Conservation (phyloP, 1,284 basidiomycete genomes). For the Naganishia sp. region DNA sequence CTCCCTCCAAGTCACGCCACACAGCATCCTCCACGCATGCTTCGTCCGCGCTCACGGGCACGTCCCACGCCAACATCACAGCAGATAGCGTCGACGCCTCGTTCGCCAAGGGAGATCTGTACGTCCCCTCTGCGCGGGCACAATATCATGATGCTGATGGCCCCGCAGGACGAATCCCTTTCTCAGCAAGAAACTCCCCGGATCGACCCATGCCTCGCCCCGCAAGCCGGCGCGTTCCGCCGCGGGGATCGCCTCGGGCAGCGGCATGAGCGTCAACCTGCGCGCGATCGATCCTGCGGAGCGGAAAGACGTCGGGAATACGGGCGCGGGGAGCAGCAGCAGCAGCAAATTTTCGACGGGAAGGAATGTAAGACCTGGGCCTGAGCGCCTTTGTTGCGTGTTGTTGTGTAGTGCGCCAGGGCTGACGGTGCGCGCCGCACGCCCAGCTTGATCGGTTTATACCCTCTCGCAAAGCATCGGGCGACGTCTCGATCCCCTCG, state of each 20-base stretch:
- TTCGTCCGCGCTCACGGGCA: constrained; percentile 4
- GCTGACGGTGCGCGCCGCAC: neutral
- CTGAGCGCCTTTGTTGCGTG: no score
- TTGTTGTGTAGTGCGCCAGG: no score
- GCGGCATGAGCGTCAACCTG: constrained; percentile 17
- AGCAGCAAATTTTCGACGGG: constrained; percentile 29
- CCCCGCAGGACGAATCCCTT: constrained; percentile 25
- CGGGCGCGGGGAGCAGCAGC: constrained; percentile 20
- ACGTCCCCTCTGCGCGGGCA: neutral
- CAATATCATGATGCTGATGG: neutral
- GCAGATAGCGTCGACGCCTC: constrained; percentile 10
- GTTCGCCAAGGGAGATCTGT: constrained; percentile 21
- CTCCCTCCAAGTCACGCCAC: constrained; percentile 18
- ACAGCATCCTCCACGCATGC: constrained; percentile 13
- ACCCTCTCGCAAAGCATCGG: constrained; percentile 45
- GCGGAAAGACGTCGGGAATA: constrained; percentile 14
- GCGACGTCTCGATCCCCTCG: constrained; percentile 38
- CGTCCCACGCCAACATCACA: constrained; percentile 19
- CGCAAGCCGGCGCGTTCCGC: constrained; percentile 6
- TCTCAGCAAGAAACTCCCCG: constrained; percentile 19
- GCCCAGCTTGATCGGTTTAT: constrained; percentile 52
- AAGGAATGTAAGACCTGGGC: constrained; percentile 16
- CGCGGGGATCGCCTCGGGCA: constrained; percentile 14
- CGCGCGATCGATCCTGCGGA: constrained; percentile 3
- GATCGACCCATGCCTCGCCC: constrained; percentile 15